These are phyloP conservation scores for Paramecium caudatum DNA, from an alignment of 73 alveolate genomes.

Conservation along the genomic window DNA sequence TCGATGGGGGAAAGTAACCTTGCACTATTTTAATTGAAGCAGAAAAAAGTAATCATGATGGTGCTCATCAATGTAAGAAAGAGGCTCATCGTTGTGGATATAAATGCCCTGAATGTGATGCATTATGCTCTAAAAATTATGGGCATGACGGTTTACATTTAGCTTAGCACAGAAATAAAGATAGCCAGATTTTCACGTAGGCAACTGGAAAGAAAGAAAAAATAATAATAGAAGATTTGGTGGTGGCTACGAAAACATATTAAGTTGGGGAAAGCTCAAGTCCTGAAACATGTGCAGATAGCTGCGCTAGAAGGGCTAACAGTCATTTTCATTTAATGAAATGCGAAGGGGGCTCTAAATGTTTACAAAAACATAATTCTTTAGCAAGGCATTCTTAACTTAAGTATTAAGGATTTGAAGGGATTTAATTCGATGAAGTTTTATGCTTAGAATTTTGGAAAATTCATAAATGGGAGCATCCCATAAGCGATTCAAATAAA, in stretches of 20 bases:
- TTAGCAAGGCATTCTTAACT: slow-evolving; percentile 20
- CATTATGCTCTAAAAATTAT: background rate
- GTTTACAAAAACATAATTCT: background rate
- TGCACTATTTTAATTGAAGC: background rate
- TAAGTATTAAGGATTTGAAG: slow-evolving; percentile 13
- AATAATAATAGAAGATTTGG: background rate
- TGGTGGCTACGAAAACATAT: background rate
- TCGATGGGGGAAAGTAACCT: background rate
- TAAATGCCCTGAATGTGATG: slow-evolving; percentile 5
- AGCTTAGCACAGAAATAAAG: slow-evolving; percentile 23
- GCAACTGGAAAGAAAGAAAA: background rate
- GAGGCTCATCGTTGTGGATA: background rate
- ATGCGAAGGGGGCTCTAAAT: background rate
- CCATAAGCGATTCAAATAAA: background rate
- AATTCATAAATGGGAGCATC: slow-evolving; percentile 1
- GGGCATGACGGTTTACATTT: slow-evolving; percentile 1
- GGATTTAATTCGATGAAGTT: slow-evolving; percentile 27
- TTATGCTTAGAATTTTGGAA: slow-evolving; percentile 55
- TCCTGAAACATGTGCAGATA: slow-evolving; percentile 42
- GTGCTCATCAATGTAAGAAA: background rate
- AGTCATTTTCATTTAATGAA: slow-evolving; percentile 3
- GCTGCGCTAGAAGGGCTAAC: slow-evolving; percentile 20
- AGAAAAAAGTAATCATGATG: background rate
- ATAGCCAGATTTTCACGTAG: background rate
- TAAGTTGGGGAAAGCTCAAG: background rate